phyloP scores from a whole-genome alignment of 306 rosid genomes.

The Medicago arabica region DNA sequence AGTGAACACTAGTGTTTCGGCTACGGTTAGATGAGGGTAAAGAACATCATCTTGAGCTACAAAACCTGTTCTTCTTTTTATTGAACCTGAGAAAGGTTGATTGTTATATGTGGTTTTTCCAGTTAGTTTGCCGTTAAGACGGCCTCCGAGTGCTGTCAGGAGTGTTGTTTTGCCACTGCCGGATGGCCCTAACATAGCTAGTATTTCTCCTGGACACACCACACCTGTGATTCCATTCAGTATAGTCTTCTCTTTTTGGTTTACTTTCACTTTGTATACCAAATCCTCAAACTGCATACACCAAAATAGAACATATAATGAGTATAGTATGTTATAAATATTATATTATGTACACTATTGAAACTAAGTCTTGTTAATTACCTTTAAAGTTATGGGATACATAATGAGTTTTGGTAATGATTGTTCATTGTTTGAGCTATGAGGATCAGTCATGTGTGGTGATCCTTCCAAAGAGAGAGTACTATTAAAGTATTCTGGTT shows the following conservation, averaged over 20 bases:
- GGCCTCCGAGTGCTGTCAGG: conserved; percentile 93
- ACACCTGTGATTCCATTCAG: conserved; percentile 80
- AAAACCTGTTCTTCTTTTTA: conserved; percentile 86
- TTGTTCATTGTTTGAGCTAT: conserved; percentile 48
- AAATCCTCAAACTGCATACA: conserved; percentile 86
- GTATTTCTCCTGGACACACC: conserved; percentile 92
- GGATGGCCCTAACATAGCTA: conserved; percentile 96
- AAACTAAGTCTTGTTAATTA: conserved; percentile 24
- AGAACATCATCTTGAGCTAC: conserved; percentile 94
- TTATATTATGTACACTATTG: neutral
- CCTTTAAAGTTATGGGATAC: conserved; percentile 87
- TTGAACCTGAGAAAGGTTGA: conserved; percentile 78
- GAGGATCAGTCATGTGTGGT: conserved; percentile 53
- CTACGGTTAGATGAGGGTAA: conserved; percentile 87
- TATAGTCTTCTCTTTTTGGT: conserved; percentile 75
- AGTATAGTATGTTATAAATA: too few species aligned
- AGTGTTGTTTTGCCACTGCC: conserved; percentile 99
- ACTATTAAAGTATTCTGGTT: conserved; percentile 49
- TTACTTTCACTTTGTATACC: conserved; percentile 82
- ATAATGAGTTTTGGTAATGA: conserved; percentile 62
- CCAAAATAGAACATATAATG: neutral
- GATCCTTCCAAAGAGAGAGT: conserved; percentile 41
- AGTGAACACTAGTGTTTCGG: conserved; percentile 88
- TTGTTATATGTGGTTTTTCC: conserved; percentile 85
- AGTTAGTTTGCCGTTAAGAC: conserved; percentile 70